Conservation (phyloP, 1,284 basidiomycete species). For the Boletellus deceptivus region DNA sequence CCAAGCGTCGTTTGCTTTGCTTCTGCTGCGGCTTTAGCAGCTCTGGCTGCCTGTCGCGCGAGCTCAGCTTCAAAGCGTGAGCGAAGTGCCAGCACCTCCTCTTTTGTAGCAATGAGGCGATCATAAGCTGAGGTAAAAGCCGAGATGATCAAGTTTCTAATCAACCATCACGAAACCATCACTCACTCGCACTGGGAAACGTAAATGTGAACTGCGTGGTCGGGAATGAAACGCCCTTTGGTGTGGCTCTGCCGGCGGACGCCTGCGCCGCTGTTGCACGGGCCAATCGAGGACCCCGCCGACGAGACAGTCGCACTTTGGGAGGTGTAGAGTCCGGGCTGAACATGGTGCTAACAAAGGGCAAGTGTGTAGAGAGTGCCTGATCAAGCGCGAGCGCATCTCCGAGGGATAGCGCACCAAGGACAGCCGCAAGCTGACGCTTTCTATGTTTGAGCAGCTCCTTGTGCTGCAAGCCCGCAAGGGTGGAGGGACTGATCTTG, state of each 20-base stretch:
- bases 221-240: constrained; percentile 42
- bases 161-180: constrained; percentile 25
- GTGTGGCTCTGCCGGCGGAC: constrained; percentile 24
- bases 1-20: constrained; percentile 42
- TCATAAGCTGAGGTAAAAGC: constrained; percentile 55
- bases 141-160: constrained; percentile 25
- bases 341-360: constrained; percentile 39
- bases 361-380: constrained; percentile 62
- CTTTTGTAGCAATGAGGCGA: constrained; percentile 60
- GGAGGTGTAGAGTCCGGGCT: constrained; percentile 33
- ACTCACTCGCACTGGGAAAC: constrained; percentile 69
- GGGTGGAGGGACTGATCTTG: constrained; percentile 56
- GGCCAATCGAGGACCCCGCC: constrained; percentile 42
- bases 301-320: constrained; percentile 32
- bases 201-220: constrained; percentile 54
- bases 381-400: constrained; percentile 72
- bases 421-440: constrained; percentile 62
- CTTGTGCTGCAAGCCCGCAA: constrained; percentile 71
- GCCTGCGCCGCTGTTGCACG: constrained; percentile 37
- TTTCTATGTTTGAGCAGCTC: constrained; percentile 66
- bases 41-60: constrained; percentile 60
- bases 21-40: constrained; percentile 42
- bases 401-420: constrained; percentile 60
- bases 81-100: constrained; percentile 63
- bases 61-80: constrained; percentile 70